Percentiles rank a stretch among this genome's conserved stretches.
Evolutionary conservation across 2,329 filamentous ascomycete genomes (phyloP).

Genomic region (Ophiostoma piceae): DNA sequence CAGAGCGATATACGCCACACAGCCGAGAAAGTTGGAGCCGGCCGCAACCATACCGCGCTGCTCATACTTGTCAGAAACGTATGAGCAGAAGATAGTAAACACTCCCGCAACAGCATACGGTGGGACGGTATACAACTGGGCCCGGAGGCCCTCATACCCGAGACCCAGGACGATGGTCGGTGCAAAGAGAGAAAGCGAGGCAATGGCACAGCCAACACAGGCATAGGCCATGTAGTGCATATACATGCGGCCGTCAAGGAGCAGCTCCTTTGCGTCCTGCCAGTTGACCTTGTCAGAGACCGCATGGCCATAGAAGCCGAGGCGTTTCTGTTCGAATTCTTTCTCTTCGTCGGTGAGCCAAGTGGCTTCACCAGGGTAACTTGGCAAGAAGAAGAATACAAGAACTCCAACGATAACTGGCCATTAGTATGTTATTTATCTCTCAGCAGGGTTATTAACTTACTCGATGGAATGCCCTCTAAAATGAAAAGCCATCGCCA

Average conservation of each 20-base stretch:
- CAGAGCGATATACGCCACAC: not conserved
- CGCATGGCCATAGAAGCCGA: not conserved
- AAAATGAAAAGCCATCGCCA: not conserved
- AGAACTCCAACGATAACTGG: not conserved
- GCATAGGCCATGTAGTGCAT: not conserved
- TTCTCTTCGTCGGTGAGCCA: not conserved
- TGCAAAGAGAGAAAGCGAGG: not conserved
- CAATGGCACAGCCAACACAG: not conserved
- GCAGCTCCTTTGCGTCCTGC: not conserved
- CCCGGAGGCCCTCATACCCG: not conserved
- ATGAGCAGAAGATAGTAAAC: not conserved
- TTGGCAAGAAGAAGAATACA: not conserved
- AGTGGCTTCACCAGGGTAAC: not conserved
- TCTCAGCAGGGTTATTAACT: not conserved
- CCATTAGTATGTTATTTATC: not conserved
- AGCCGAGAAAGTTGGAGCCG: not conserved
- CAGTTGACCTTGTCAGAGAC: not conserved
- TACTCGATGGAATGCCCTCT: not conserved
- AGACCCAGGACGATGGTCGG: not conserved
- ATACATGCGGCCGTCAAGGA: not conserved
- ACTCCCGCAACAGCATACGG: not conserved
- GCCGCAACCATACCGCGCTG: not conserved
- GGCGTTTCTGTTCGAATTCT: not conserved
- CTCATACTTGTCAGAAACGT: not conserved
- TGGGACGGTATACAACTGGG: not conserved